These are phyloP conservation scores for Oryza officinalis DNA, from an alignment of 176 grass and related monocot genomes.

Conservation along the genomic window DNA sequence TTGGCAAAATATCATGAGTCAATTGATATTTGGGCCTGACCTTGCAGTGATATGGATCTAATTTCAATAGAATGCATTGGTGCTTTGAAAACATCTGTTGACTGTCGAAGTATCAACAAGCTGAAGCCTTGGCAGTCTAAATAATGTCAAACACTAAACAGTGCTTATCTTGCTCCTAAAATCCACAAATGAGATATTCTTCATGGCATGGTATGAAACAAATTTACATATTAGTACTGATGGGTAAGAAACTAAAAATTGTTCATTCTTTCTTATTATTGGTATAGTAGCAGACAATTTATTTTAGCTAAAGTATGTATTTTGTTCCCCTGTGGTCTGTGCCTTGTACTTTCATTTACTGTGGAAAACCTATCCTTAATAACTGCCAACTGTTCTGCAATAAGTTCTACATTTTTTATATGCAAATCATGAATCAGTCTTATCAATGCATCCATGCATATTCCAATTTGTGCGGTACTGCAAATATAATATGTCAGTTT, in stretches of 20 bases:
- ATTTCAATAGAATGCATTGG: constrained; percentile 10
- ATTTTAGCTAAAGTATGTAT: not conserved
- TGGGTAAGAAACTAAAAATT: not conserved
- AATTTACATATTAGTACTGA: not conserved
- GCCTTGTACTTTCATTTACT: not conserved
- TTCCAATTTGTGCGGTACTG: not conserved
- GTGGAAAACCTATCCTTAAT: not conserved
- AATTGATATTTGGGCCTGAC: not conserved
- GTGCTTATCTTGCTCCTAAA: not conserved
- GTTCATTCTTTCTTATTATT: not conserved
- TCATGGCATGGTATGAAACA: not conserved
- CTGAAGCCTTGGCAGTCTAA: constrained; percentile 3
- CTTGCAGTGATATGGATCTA: constrained; percentile 3
- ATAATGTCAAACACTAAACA: not conserved
- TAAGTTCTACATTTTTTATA: constrained; percentile 5
- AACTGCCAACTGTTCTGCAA: not conserved
- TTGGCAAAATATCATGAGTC: constrained; percentile 5
- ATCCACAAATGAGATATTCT: constrained; percentile 3
- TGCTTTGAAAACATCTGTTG: not conserved
- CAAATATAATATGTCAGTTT: constrained; percentile 21
- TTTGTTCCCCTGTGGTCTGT: not conserved
- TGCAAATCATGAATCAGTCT: not conserved
- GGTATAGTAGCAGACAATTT: not conserved
- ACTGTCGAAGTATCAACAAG: not conserved
- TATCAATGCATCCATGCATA: not conserved